A percentile compares a stretch with the other conserved stretches of the same genome.
These are phyloP conservation scores for Litchi chinensis DNA, from an alignment of 345 rosid genomes.

Conservation along the genomic window DNA sequence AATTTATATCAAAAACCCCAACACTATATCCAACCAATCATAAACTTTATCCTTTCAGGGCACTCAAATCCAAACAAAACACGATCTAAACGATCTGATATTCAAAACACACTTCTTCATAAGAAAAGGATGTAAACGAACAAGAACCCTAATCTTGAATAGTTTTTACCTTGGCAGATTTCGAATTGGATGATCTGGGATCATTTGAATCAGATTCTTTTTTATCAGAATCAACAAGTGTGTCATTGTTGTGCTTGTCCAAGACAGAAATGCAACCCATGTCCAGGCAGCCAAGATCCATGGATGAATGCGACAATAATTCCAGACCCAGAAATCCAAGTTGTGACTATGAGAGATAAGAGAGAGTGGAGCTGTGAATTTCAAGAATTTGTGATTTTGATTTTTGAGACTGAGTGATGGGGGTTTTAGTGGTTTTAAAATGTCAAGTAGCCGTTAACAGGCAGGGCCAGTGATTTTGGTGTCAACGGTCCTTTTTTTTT, in stretches of 20 bases:
- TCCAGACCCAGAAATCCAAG: neutral
- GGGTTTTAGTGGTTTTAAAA: constrained; percentile 4
- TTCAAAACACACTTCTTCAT: neutral
- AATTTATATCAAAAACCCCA: neutral
- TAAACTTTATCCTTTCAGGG: neutral
- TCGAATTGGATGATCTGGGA: constrained; percentile 42
- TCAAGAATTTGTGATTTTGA: neutral
- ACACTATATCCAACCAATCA: neutral
- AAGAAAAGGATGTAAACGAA: neutral
- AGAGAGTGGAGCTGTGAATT: neutral
- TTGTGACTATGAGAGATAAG: neutral
- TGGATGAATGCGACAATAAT: constrained; percentile 15
- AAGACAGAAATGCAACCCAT: constrained; percentile 51
- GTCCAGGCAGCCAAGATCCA: constrained; percentile 81
- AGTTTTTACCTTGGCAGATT: constrained; percentile 48
- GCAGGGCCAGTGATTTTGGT: neutral
- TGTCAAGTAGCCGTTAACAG: constrained; percentile 38
- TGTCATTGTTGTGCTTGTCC: constrained; percentile 37
- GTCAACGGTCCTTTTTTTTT: constrained; percentile 30
- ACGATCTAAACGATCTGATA: neutral
- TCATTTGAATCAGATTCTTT: constrained; percentile 34
- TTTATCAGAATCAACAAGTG: constrained; percentile 21
- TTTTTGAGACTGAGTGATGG: no score
- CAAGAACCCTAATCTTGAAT: constrained; percentile 19
- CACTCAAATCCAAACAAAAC: neutral